Evolutionary conservation across 1,284 basidiomycete species (phyloP).

Genomic region (Meripilus lineatus): DNA sequence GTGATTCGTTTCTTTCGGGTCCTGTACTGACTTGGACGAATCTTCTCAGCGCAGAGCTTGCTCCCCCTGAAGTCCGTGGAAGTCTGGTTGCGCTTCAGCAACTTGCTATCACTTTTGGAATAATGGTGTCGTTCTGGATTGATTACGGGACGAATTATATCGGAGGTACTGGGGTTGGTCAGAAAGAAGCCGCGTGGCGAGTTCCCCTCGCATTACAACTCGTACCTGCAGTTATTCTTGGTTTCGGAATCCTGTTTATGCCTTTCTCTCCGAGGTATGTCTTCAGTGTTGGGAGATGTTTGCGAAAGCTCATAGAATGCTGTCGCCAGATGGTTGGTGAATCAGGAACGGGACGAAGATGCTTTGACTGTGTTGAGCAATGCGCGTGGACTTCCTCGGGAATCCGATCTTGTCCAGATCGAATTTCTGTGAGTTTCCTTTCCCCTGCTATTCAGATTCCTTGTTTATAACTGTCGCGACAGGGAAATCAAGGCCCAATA

Average conservation of each 20-base stretch:
- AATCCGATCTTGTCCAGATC: constrained; percentile 66
- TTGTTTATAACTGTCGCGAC: neutral
- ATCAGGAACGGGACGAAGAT: constrained; percentile 71
- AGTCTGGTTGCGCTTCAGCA: constrained; percentile 81
- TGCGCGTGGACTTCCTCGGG: constrained; percentile 51
- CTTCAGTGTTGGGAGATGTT: neutral
- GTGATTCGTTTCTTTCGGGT: constrained; percentile 15
- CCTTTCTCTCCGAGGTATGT: constrained; percentile 61
- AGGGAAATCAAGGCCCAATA: constrained; percentile 78
- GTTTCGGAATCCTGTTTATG: constrained; percentile 62
- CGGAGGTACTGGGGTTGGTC: constrained; percentile 50
- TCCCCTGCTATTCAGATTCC: neutral
- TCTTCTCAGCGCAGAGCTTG: constrained; percentile 49
- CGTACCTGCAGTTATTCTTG: constrained; percentile 66
- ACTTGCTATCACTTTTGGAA: constrained; percentile 74
- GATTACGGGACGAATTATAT: constrained; percentile 75
- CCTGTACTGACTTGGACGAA: constrained; percentile 2
- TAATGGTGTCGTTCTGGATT: constrained; percentile 75
- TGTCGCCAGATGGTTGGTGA: constrained; percentile 73
- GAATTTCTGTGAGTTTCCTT: constrained; percentile 60
- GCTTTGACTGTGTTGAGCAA: constrained; percentile 59
- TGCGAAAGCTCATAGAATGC: too few species aligned
- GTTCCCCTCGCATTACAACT: constrained; percentile 75
- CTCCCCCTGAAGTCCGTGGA: constrained; percentile 79
- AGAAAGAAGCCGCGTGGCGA: constrained; percentile 70